Evolutionary conservation across 768 basidiomycete genomes (phyloP), one percentile per base, ranked within the genome.

Genomic region (Suillus plorans): DNA sequence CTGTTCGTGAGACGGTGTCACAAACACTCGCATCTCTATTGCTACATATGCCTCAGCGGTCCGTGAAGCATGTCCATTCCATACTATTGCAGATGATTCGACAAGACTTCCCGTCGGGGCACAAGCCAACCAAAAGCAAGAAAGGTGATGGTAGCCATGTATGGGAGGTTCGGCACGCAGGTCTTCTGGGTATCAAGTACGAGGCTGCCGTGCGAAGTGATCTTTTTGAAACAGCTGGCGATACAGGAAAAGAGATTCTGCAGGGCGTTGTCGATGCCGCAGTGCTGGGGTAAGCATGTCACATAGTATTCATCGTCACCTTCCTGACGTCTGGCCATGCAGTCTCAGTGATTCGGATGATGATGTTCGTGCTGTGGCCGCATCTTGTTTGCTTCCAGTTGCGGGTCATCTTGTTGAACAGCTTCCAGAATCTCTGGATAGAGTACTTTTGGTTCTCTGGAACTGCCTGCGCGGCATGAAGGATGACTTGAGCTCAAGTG

Each of bases 141-240:
- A 75, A 68, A 80, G 74, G 72, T 57, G 80, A 69, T 79, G 78
- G 69, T 53, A 77, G 73, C 62, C 93, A 96, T 76, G 85, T 95
- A 8, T 99, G 97, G 97, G 94, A 99, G 77, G 91, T 99, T 59
- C 85, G 97, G 62, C 97, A 99, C 80, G 96, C 97, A n/a, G 97
- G 97, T 36, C 79, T 99, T 65, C 84, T 99, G 10, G 97, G 97
- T 1, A 88, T 99, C 75, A 98, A 98, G 80, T 99, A 99, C 74
- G 94, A 98, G 75, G 95, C 99, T 44, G 97, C 97, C 16, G 97
- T 99, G 20, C 82, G 95, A 68, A 87, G 83, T 62, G 95, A 97
- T 73, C 78, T 98, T 28, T 88, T 99, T 64, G 77, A 74, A 31
- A 72, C 78, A 8, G 67, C 74, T 13, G 73, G 73, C n/a, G 73